Evolutionary conservation across 2,329 filamentous ascomycete genomes (phyloP), one percentile per base, ranked within the genome.

Genomic region (Xylariaceae sp.): DNA sequence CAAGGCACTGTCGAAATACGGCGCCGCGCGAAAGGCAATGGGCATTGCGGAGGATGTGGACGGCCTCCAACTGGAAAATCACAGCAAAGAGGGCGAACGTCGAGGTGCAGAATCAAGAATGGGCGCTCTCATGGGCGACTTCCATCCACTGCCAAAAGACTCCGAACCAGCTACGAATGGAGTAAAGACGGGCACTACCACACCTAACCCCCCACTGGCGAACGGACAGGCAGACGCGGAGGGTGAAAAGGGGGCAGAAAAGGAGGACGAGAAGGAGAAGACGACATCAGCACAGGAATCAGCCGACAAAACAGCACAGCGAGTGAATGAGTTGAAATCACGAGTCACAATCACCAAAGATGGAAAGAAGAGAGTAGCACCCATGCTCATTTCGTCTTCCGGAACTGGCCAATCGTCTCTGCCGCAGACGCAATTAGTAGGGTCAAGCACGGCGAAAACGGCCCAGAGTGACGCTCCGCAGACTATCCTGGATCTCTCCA

Each of bases 81-180:
- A 81, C 55, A 94, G 88, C 61, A 95, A 93, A 55, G 88, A 83
- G 27, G 90, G 83, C 15, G 92, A 98, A 56, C 73, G 90, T 19
- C 85, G 82, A 44, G 89, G 83, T 5, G 89, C 90, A 0, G 86
- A 98, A 60, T 92, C 88, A 2, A 77, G 90, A 45, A 98, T 98
- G 92, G 92, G 92, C 10, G 90, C 90, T n/a, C 63, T 98, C 23
- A 98, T 98, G 92, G 90, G 90, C 5, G 89, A 94, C 52, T 72
- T 74, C 13, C 70, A 70, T 33, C 64, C 71, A 3, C 59, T 72
- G 3, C 64, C 68, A 3, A 75, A 76, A 25, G 64, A 67, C 32
- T 56, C 61, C 7, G 57, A 62, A 4, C 58, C 64, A 33, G 63
- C 55, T n/a, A 60, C 63, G 17, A 75, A 74, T 34, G 71, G 70